These are phyloP conservation scores for Pisolithus microcarpus DNA, from an alignment of 768 basidiomycete species.

Conservation along the genomic window DNA sequence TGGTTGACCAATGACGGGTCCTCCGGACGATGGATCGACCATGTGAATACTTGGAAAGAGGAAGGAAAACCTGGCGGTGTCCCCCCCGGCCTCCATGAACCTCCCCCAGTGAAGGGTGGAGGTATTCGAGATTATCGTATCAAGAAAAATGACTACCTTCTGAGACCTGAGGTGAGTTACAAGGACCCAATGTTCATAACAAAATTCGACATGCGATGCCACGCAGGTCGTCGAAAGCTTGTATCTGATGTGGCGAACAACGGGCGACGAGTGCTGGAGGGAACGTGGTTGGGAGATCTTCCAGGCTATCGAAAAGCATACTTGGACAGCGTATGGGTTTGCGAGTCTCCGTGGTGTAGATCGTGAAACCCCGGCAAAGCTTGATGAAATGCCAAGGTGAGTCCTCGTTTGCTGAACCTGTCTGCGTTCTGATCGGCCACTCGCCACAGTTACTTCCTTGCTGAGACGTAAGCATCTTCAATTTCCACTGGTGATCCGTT, in stretches of 20 bases:
- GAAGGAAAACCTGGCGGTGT: constrained; percentile 27
- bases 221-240: constrained; percentile 45
- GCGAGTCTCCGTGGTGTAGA: constrained; percentile 37
- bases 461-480: constrained; percentile 37
- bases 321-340: constrained; percentile 41
- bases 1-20: constrained; percentile 4
- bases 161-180: constrained; percentile 44
- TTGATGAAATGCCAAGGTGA: constrained; percentile 44
- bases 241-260: constrained; percentile 48
- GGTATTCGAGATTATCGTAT: constrained; percentile 34
- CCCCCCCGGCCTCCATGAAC: constrained; percentile 29
- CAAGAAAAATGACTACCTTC: constrained; percentile 29
- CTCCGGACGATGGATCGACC: constrained; percentile 34
- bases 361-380: constrained; percentile 17
- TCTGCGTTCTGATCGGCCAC: neutral
- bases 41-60: constrained; percentile 37
- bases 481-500: neutral
- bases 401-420: neutral
- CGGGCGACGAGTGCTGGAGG: constrained; percentile 44
- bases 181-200: neutral
- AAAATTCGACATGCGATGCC: neutral
- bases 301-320: constrained; percentile 41
- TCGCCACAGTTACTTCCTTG: constrained; percentile 41
- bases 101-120: constrained; percentile 10
- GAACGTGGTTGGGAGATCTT: constrained; percentile 42